These are phyloP conservation scores for Podospora pseudopauciseta DNA, from an alignment of 495 filamentous ascomycete species.

Conservation along the genomic window DNA sequence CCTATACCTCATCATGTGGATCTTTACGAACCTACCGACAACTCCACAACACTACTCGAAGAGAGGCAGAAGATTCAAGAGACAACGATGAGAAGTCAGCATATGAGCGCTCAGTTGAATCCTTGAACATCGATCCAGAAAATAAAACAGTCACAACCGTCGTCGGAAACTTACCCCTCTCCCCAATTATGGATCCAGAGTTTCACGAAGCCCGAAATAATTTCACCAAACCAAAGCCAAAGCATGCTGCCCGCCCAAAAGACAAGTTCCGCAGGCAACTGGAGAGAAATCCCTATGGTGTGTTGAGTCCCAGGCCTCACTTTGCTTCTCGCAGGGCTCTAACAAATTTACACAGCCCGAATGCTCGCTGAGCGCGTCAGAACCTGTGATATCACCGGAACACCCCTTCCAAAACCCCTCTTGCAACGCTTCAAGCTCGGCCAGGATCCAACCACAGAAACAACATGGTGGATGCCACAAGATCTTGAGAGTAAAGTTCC, in stretches of 20 bases:
- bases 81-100: neutral
- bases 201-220: slow-evolving; percentile 37
- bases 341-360: slow-evolving; percentile 35
- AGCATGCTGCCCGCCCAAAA: slow-evolving; percentile 20
- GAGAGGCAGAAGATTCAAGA: slow-evolving; percentile 4
- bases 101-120: neutral
- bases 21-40: neutral
- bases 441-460: slow-evolving; percentile 51
- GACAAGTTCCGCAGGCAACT: slow-evolving; percentile 52
- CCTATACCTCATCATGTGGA: neutral
- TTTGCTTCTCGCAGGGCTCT: neutral
- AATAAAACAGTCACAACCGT: slow-evolving; percentile 39
- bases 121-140: slow-evolving; percentile 27
- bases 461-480: slow-evolving; percentile 59
- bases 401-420: slow-evolving; percentile 58
- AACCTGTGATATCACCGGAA: slow-evolving; percentile 54
- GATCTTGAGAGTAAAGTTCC: slow-evolving; percentile 35
- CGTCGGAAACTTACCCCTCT: slow-evolving; percentile 43
- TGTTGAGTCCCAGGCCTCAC: slow-evolving; percentile 2
- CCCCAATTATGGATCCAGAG: slow-evolving; percentile 47
- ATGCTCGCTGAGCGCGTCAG: slow-evolving; percentile 66
- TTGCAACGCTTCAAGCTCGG: slow-evolving; percentile 60
- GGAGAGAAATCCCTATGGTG: slow-evolving; percentile 59
- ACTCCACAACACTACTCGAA: neutral
- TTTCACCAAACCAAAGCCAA: slow-evolving; percentile 28